phyloP scores from a whole-genome alignment of 768 basidiomycete genomes.

The Austroboletus eburneus region DNA sequence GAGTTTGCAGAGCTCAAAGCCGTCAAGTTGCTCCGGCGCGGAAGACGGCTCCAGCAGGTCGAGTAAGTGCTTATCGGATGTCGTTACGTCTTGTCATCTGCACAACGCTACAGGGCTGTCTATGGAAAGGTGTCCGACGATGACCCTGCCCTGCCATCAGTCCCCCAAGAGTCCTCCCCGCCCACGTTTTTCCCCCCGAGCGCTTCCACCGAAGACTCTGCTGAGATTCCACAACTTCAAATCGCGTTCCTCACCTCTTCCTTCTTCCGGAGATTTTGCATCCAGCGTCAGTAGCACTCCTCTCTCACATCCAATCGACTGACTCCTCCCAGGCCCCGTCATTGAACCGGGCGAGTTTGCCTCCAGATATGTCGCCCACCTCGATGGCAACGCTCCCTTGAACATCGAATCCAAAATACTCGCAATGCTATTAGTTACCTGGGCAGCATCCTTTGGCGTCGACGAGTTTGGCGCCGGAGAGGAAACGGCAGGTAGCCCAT shows the following conservation, averaged over 20 bases:
- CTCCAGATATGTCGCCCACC: slow-evolving; percentile 64
- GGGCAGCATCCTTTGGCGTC: slow-evolving; percentile 88
- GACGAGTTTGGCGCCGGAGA: slow-evolving; percentile 69
- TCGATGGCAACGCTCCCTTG: slow-evolving; percentile 57
- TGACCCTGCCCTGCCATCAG: slow-evolving; percentile 22
- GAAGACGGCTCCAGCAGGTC: slow-evolving; percentile 77
- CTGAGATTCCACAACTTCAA: slow-evolving; percentile 66
- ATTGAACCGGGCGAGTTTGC: slow-evolving; percentile 79
- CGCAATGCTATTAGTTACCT: slow-evolving; percentile 75
- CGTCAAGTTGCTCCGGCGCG: slow-evolving; percentile 77
- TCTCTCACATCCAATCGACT: slow-evolving; percentile 2
- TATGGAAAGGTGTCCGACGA: slow-evolving; percentile 65
- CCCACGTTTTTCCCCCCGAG: slow-evolving; percentile 6
- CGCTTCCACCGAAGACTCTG: slow-evolving; percentile 16
- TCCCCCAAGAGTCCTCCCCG: slow-evolving; percentile 22
- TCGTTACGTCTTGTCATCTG: neutral
- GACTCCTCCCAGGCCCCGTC: slow-evolving; percentile 62
- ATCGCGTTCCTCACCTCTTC: slow-evolving; percentile 78
- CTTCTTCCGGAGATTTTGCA: slow-evolving; percentile 80
- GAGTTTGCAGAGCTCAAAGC: slow-evolving; percentile 91
- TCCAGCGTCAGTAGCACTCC: slow-evolving; percentile 62
- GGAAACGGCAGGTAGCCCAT: slow-evolving; percentile 8
- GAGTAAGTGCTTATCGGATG: slow-evolving; percentile 51
- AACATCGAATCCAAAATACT: slow-evolving; percentile 74
- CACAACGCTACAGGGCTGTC: slow-evolving; percentile 50